These are phyloP conservation scores for Chlorokybus atmophyticus DNA, from an alignment of 139 green algal species.

Conservation along the genomic window DNA sequence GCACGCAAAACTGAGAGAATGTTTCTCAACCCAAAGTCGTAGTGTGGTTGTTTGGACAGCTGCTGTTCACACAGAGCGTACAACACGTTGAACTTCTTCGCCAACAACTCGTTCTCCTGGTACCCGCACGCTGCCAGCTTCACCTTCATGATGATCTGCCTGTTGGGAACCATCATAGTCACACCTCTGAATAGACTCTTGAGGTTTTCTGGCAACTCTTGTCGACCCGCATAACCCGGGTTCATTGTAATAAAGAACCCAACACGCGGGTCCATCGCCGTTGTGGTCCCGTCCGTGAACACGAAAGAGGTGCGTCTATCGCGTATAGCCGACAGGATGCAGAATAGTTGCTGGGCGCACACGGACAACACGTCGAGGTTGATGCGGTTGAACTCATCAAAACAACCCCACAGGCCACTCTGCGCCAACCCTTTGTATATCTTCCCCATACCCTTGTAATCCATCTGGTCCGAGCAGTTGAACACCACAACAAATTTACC, in stretches of 20 bases:
- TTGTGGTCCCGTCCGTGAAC: slow-evolving; percentile 80
- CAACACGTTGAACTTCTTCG: slow-evolving; percentile 91
- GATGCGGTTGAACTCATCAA: slow-evolving; percentile 98
- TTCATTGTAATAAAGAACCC: slow-evolving; percentile 99
- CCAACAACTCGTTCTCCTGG: slow-evolving; percentile 83
- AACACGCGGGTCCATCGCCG: slow-evolving; percentile 71
- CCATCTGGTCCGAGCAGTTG: slow-evolving; percentile 95
- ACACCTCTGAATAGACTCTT: slow-evolving; percentile 92
- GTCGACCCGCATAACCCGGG: slow-evolving; percentile 72
- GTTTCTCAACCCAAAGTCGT: slow-evolving; percentile 94
- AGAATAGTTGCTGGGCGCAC: slow-evolving; percentile 84
- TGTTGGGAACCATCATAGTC: slow-evolving; percentile 95
- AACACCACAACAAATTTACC: slow-evolving; percentile 96
- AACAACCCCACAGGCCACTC: slow-evolving; percentile 86
- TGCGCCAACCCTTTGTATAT: slow-evolving; percentile 96
- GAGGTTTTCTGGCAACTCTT: slow-evolving; percentile 96
- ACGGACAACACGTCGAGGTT: slow-evolving; percentile 91
- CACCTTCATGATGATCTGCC: slow-evolving; percentile 95
- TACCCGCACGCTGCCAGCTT: slow-evolving; percentile 85
- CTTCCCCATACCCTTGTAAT: slow-evolving; percentile 92
- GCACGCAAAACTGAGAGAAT: slow-evolving; percentile 83
- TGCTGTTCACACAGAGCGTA: slow-evolving; percentile 95
- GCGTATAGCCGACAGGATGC: slow-evolving; percentile 76
- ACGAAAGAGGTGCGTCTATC: slow-evolving; percentile 79
- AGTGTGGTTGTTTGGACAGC: slow-evolving; percentile 91